phyloP scores from a whole-genome alignment of 2,329 filamentous ascomycete genomes.

The Anisogramma anomala region DNA sequence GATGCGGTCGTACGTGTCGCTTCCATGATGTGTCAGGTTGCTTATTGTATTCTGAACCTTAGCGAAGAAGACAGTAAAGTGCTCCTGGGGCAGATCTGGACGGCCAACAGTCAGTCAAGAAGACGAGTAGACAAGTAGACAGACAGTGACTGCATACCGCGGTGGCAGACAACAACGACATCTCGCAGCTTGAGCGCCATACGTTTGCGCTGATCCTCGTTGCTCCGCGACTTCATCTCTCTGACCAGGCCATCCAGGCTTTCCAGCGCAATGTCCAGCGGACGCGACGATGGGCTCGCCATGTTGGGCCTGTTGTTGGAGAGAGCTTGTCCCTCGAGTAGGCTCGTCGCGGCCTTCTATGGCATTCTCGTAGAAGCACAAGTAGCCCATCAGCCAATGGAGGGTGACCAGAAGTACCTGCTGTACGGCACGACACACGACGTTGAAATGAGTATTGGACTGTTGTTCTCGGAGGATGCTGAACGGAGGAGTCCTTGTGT shows the following conservation, averaged over 20 bases:
- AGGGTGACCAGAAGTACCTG: not conserved
- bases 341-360: constrained; percentile 7
- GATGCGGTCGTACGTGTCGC: constrained; percentile 76
- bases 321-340: constrained; percentile 12
- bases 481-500: too few species aligned
- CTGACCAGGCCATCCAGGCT: constrained; percentile 43
- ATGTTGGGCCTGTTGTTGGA: constrained; percentile 16
- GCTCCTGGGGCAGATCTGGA: constrained; percentile 65
- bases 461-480: too few species aligned
- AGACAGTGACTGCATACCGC: constrained; percentile 30
- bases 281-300: constrained; percentile 30
- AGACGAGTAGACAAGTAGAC: not conserved
- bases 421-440: not conserved
- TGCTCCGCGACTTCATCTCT: constrained; percentile 40
- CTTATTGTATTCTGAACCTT: constrained; percentile 46
- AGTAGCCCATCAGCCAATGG: not conserved
- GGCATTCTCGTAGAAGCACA: constrained; percentile 9
- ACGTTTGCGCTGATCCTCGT: constrained; percentile 41
- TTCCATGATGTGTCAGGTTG: constrained; percentile 67
- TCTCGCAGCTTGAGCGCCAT: constrained; percentile 43
- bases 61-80: constrained; percentile 54
- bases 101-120: constrained; percentile 7
- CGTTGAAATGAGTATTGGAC: too few species aligned
- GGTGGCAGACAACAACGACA: constrained; percentile 41
- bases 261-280: constrained; percentile 40